These are phyloP conservation scores for Trichosporon faecale DNA, from an alignment of 1,284 basidiomycete species.

Conservation along the genomic window DNA sequence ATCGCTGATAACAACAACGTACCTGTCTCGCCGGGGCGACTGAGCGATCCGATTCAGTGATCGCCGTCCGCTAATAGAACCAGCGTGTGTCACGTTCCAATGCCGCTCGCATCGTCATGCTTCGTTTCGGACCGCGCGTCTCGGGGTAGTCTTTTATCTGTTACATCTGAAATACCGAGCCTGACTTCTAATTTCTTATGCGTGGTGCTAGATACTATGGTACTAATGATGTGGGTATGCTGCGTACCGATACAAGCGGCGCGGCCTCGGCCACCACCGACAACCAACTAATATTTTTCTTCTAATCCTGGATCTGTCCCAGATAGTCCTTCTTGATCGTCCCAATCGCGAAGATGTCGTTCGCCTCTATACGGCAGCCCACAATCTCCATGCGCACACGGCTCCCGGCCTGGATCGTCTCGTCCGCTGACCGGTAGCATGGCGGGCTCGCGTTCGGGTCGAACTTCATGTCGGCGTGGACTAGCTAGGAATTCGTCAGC, in stretches of 20 bases:
- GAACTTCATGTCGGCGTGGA: constrained; percentile 87
- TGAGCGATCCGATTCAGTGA: too few species aligned
- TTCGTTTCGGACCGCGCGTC: too few species aligned
- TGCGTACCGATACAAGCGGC: constrained; percentile 4
- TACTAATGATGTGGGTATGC: constrained; percentile 20
- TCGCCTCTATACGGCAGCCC: constrained; percentile 93
- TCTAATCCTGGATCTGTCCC: constrained; percentile 64
- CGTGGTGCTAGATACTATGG: constrained; percentile 10
- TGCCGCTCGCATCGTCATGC: too few species aligned
- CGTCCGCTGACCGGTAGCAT: constrained; percentile 83
- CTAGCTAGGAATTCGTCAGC: constrained; percentile 60
- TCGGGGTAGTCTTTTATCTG: neutral
- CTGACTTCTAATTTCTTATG: neutral
- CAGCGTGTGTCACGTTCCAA: too few species aligned
- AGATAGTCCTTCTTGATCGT: constrained; percentile 93
- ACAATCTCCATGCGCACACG: constrained; percentile 92
- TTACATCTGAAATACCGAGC: neutral
- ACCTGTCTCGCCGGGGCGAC: too few species aligned
- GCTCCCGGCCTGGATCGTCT: constrained; percentile 90
- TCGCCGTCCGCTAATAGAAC: too few species aligned
- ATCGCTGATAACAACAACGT: too few species aligned
- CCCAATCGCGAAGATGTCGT: constrained; percentile 92
- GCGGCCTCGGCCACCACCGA: neutral
- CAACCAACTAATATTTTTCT: neutral
- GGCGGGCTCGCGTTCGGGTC: constrained; percentile 91